Conservation (phyloP, 139 green algal genomes). For the Mychonastes homosphaera region DNA sequence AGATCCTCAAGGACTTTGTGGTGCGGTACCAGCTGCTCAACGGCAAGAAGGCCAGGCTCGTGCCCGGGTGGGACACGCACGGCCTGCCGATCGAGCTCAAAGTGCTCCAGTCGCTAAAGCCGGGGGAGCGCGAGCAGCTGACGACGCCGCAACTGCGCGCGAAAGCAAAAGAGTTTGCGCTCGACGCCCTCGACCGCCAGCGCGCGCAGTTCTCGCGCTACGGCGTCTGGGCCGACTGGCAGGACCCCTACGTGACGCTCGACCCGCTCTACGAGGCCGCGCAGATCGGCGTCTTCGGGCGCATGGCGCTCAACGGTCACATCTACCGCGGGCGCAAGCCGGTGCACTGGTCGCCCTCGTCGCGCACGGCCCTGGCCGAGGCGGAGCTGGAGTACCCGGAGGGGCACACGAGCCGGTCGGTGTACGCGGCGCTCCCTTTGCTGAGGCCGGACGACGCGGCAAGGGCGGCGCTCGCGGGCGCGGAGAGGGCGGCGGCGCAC, state of each 20-base stretch:
- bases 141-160: constrained; percentile 71
- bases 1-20: constrained; percentile 98
- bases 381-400: constrained; percentile 98
- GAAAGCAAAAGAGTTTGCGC: constrained; percentile 80
- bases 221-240: constrained; percentile 92
- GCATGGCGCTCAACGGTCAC: constrained; percentile 94
- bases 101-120: constrained; percentile 69
- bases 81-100: constrained; percentile 99
- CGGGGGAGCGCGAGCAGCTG: constrained; percentile 51
- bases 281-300: constrained; percentile 86
- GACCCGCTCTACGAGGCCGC: constrained; percentile 79
- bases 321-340: constrained; percentile 75
- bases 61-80: constrained; percentile 97
- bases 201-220: constrained; percentile 85
- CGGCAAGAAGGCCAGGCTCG: constrained; percentile 60
- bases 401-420: constrained; percentile 67
- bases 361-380: constrained; percentile 89
- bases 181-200: constrained; percentile 81
- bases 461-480: constrained; percentile 9
- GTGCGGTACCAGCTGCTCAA: constrained; percentile 66
- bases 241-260: constrained; percentile 91
- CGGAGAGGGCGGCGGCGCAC: constrained; percentile 4
- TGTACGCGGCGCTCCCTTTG: constrained; percentile 87
- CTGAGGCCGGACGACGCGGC: no score
- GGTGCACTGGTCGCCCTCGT: constrained; percentile 74